Percentiles rank a stretch among this genome's conserved stretches.
Conservation (phyloP, 257 asterid species). For the Scutellaria minor region DNA sequence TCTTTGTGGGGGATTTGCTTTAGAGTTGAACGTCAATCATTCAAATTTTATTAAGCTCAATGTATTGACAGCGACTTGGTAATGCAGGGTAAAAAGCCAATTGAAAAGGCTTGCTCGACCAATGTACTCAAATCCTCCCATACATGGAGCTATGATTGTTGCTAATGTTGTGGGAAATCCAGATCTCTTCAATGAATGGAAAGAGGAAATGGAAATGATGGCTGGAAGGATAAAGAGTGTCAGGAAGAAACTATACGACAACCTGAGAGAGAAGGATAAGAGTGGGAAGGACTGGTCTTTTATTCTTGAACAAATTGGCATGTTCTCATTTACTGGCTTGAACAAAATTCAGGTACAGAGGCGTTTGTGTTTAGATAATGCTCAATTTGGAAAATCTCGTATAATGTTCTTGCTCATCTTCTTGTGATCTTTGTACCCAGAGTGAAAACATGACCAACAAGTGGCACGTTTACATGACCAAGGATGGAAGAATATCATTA, state of each 20-base stretch:
- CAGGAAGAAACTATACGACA: slow-evolving; percentile 70
- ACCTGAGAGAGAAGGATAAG: slow-evolving; percentile 65
- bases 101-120: slow-evolving; percentile 94
- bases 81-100: slow-evolving; percentile 90
- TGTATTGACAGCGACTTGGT: slow-evolving; percentile 21
- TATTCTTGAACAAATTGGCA: slow-evolving; percentile 87
- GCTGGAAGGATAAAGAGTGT: slow-evolving; percentile 96
- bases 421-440: slow-evolving; percentile 45
- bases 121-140: slow-evolving; percentile 97
- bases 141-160: slow-evolving; percentile 94
- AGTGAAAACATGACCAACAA: slow-evolving; percentile 86
- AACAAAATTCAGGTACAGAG: slow-evolving; percentile 77
- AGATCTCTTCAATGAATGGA: slow-evolving; percentile 84
- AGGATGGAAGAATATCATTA: slow-evolving; percentile 92
- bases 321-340: slow-evolving; percentile 96
- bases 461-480: slow-evolving; percentile 97
- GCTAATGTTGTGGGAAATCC: slow-evolving; percentile 86
- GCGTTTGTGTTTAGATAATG: neutral
- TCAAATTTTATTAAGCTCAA: slow-evolving; percentile 2
- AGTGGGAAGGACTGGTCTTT: slow-evolving; percentile 96
- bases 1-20: neutral
- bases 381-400: neutral
- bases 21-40: neutral
- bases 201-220: slow-evolving; percentile 91
- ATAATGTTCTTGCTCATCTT: slow-evolving; percentile 23